phyloP scores from a whole-genome alignment of 2,329 filamentous ascomycete genomes.

The Aureobasidium pullulans region DNA sequence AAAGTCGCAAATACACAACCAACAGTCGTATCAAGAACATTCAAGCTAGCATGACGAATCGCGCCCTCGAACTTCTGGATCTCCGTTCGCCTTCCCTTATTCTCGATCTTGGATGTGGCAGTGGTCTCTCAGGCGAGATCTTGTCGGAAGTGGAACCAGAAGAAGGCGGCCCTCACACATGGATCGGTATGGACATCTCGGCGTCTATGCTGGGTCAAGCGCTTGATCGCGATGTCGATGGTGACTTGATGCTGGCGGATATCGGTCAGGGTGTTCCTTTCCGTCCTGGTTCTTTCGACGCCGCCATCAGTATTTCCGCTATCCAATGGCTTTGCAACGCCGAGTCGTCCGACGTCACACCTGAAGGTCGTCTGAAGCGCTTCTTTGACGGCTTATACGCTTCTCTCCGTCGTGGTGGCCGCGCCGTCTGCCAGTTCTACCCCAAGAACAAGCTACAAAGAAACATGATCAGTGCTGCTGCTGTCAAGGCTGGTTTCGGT shows the following conservation, averaged over 20 bases:
- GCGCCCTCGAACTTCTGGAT: constrained; percentile 84
- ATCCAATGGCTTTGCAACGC: constrained; percentile 99
- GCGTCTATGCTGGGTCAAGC: constrained; percentile 96
- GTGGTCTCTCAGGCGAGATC: constrained; percentile 89
- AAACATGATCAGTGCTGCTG: constrained; percentile 84
- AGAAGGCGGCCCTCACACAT: constrained; percentile 79
- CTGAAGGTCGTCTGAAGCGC: constrained; percentile 66
- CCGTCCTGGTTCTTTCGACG: constrained; percentile 84
- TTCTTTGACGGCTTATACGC: constrained; percentile 95
- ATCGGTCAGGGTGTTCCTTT: constrained; percentile 96
- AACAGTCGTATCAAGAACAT: constrained; percentile 93
- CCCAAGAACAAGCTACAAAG: constrained; percentile 91
- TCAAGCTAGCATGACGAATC: constrained; percentile 87
- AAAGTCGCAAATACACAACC: constrained; percentile 96
- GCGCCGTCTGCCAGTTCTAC: constrained; percentile 91
- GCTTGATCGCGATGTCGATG: constrained; percentile 82
- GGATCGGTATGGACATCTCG: constrained; percentile 96
- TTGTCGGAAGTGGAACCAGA: constrained; percentile 63
- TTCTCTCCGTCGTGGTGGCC: constrained; percentile 70
- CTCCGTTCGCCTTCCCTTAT: constrained; percentile 75
- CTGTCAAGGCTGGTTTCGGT: constrained; percentile 89
- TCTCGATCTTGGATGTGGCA: constrained; percentile 94
- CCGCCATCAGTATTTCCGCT: constrained; percentile 87
- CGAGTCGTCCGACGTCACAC: constrained; percentile 76
- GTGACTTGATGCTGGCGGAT: constrained; percentile 88